Evolutionary conservation across 345 rosid species (phyloP).

Genomic region (Diplotaxis tenuifolia): DNA sequence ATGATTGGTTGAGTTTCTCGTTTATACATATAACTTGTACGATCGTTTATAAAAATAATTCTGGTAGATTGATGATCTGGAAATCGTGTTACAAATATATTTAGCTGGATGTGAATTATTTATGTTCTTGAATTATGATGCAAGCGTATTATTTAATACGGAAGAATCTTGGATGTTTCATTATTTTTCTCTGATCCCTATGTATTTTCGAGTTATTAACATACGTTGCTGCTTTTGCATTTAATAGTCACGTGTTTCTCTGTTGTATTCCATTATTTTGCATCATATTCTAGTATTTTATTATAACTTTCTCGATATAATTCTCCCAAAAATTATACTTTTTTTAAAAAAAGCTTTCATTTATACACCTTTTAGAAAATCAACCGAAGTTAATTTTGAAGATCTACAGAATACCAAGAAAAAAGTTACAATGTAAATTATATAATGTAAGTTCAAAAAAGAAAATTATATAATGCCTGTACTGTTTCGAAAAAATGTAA

Average conservation of each 20-base stretch:
- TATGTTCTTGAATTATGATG: slow-evolving; percentile 19
- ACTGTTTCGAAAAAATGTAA: too few relatives aligned
- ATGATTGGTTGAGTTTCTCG: slow-evolving; percentile 17
- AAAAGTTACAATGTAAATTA: neutral
- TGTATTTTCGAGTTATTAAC: slow-evolving; percentile 1
- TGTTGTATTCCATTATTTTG: slow-evolving; percentile 24
- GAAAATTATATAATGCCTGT: neutral
- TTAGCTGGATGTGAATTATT: slow-evolving; percentile 7
- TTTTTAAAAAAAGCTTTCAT: neutral
- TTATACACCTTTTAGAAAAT: neutral
- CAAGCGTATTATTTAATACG: slow-evolving; percentile 19
- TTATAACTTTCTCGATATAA: neutral
- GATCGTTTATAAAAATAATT: neutral
- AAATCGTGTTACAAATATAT: slow-evolving; percentile 17
- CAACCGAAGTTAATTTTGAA: neutral
- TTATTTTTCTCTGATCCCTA: neutral
- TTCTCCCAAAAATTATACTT: neutral
- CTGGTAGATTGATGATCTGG: slow-evolving; percentile 24
- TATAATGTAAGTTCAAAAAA: neutral
- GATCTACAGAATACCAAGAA: neutral
- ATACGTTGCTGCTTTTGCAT: slow-evolving; percentile 30
- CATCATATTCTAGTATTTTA: slow-evolving; percentile 4
- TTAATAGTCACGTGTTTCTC: slow-evolving; percentile 38
- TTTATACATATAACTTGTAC: slow-evolving; percentile 2
- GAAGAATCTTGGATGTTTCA: slow-evolving; percentile 23